phyloP scores from a whole-genome alignment of 129 eudicot genomes.

The Flaveria robusta region DNA sequence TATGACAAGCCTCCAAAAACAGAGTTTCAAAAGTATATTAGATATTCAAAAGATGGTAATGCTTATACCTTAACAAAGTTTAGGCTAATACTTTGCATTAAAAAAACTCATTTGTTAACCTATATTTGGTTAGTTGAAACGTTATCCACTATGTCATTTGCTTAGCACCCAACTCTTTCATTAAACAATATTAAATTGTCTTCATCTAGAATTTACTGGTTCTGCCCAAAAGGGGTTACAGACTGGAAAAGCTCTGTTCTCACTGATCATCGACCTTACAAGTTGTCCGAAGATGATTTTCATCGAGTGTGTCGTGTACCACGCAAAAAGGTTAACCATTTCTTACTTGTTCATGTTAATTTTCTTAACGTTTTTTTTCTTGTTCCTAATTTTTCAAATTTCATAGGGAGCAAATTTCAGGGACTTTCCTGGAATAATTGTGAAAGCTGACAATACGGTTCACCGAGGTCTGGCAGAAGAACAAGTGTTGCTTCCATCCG shows the following conservation, averaged over 20 bases:
- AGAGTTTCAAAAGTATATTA: constrained; percentile 69
- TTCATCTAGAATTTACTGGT: constrained; percentile 48
- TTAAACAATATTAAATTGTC: not conserved
- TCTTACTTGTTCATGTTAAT: constrained; percentile 5
- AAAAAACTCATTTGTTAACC: not conserved
- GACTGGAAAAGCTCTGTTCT: constrained; percentile 42
- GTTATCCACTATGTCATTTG: not conserved
- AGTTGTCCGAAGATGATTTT: constrained; percentile 61
- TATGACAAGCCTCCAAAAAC: constrained; percentile 79
- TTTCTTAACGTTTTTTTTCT: constrained; percentile 12
- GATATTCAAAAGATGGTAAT: constrained; percentile 64
- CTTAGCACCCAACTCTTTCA: not conserved
- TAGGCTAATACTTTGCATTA: not conserved
- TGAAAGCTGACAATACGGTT: constrained; percentile 58
- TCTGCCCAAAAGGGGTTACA: constrained; percentile 29
- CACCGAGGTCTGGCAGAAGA: constrained; percentile 53
- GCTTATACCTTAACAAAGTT: constrained; percentile 14
- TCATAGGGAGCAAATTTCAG: constrained; percentile 86
- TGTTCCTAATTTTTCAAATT: constrained; percentile 14
- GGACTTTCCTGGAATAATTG: constrained; percentile 78
- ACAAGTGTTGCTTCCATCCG: constrained; percentile 66
- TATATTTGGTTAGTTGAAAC: not conserved
- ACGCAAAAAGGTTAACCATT: constrained; percentile 58
- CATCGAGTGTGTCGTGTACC: constrained; percentile 72
- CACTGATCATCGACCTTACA: constrained; percentile 81